A percentile compares a stretch with the other conserved stretches of the same genome.
Conservation (phyloP, 2,329 filamentous ascomycete genomes). For the Arthroderma sp. region DNA sequence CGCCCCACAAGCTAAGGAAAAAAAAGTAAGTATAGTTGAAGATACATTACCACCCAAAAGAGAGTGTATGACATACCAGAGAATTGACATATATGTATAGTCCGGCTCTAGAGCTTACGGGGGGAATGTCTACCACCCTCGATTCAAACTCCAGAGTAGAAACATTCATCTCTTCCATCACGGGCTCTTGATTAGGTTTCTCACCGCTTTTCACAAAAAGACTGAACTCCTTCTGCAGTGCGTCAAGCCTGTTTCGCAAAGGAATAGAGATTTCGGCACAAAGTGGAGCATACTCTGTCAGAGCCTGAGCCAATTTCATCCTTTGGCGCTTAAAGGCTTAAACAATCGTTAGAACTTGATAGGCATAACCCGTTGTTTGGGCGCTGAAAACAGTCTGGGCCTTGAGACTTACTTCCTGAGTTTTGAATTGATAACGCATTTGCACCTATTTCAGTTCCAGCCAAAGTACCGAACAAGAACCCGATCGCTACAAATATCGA, state of each 20-base stretch:
- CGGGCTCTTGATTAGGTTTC: slow-evolving; percentile 33
- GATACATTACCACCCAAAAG: background rate
- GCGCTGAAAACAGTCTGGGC: background rate
- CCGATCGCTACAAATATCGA: slow-evolving; percentile 33
- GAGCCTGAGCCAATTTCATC: slow-evolving; percentile 27
- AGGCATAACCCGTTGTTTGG: background rate
- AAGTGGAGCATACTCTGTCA: slow-evolving; percentile 31
- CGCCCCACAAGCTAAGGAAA: slow-evolving; percentile 59
- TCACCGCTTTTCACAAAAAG: slow-evolving; percentile 32
- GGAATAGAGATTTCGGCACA: slow-evolving; percentile 30
- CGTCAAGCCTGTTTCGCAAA: slow-evolving; percentile 29
- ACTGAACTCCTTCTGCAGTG: slow-evolving; percentile 32
- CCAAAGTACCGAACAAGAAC: slow-evolving; percentile 30
- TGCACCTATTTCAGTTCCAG: slow-evolving; percentile 26
- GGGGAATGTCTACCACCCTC: slow-evolving; percentile 52
- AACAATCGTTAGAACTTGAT: background rate
- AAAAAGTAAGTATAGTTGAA: slow-evolving; percentile 22
- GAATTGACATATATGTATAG: slow-evolving; percentile 78
- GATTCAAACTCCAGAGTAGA: slow-evolving; percentile 42
- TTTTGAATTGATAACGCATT: slow-evolving; percentile 26
- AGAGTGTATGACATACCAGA: slow-evolving; percentile 43
- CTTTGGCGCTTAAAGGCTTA: slow-evolving; percentile 19
- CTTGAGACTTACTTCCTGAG: slow-evolving; percentile 22
- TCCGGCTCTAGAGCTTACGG: slow-evolving; percentile 64
- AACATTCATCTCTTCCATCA: slow-evolving; percentile 33